Evolutionary conservation across 345 rosid genomes (phyloP).

Genomic region (Rhizophora apiculata): DNA sequence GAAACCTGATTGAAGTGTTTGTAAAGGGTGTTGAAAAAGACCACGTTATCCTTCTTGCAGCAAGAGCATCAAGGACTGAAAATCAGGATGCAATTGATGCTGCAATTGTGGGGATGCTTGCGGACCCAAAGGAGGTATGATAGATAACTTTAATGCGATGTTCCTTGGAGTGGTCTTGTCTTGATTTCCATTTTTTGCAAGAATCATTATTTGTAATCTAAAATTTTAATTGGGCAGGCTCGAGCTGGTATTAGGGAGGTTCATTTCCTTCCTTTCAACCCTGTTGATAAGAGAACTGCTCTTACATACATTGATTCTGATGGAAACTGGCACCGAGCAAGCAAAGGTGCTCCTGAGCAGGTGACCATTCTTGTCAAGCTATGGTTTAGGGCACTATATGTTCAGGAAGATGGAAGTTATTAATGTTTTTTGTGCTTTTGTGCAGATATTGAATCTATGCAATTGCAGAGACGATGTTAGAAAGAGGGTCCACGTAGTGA

Average conservation of each 20-base stretch:
- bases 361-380: conserved; percentile 26
- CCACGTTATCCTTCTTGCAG: conserved; percentile 68
- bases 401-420: conserved; percentile 3
- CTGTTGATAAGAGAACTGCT: conserved; percentile 90
- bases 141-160: neutral
- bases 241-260: conserved; percentile 71
- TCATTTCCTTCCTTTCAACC: conserved; percentile 90
- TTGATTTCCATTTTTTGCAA: neutral
- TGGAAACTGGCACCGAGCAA: conserved; percentile 78
- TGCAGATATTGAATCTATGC: conserved; percentile 68
- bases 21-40: conserved; percentile 71
- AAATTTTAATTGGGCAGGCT: conserved; percentile 44
- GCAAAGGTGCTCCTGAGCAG: conserved; percentile 97
- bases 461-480: conserved; percentile 67
- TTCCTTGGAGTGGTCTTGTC: conserved; percentile 2
- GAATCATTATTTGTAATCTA: neutral
- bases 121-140: conserved; percentile 86
- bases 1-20: conserved; percentile 65
- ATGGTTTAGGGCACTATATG: neutral
- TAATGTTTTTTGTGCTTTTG: conserved; percentile 12
- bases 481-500: conserved; percentile 65
- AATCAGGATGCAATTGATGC: conserved; percentile 93
- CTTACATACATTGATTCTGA: conserved; percentile 69
- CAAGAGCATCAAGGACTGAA: conserved; percentile 85
- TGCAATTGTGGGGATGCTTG: conserved; percentile 92